A percentile compares a stretch with the other conserved stretches of the same genome.
These are phyloP conservation scores for Komagataella ulmi DNA, from an alignment of 805 yeast genomes.

Conservation along the genomic window DNA sequence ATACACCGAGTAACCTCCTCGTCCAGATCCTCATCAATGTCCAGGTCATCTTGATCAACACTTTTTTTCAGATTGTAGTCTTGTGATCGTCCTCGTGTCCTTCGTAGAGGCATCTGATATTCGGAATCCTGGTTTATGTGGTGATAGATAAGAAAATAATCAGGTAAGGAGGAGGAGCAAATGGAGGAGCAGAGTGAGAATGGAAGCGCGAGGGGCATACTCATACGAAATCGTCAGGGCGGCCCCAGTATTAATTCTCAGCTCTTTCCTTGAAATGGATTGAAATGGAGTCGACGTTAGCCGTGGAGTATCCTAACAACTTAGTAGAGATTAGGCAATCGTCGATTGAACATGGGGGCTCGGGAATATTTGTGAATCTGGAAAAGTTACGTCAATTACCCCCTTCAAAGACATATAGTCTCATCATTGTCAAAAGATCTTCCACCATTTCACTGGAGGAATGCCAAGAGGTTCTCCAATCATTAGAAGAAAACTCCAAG, in stretches of 20 bases:
- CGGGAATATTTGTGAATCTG: background rate
- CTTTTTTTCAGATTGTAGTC: background rate
- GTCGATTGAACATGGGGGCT: background rate
- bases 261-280: background rate
- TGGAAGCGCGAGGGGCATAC: background rate
- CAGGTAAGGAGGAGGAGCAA: background rate
- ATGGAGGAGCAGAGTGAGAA: background rate
- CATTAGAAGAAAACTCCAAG: background rate
- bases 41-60: conserved; percentile 1
- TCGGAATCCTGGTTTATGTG: background rate
- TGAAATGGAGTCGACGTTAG: background rate
- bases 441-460: background rate
- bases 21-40: conserved; percentile 17
- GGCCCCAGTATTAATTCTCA: background rate
- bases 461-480: background rate
- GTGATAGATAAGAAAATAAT: background rate
- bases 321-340: background rate
- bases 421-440: background rate
- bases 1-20: conserved; percentile 42
- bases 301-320: background rate
- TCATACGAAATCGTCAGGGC: no score
- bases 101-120: background rate
- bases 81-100: background rate
- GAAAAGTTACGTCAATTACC: background rate
- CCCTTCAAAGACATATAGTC: background rate